Evolutionary conservation across 768 basidiomycete genomes (phyloP).

Genomic region (Rhodotorula diobovata): DNA sequence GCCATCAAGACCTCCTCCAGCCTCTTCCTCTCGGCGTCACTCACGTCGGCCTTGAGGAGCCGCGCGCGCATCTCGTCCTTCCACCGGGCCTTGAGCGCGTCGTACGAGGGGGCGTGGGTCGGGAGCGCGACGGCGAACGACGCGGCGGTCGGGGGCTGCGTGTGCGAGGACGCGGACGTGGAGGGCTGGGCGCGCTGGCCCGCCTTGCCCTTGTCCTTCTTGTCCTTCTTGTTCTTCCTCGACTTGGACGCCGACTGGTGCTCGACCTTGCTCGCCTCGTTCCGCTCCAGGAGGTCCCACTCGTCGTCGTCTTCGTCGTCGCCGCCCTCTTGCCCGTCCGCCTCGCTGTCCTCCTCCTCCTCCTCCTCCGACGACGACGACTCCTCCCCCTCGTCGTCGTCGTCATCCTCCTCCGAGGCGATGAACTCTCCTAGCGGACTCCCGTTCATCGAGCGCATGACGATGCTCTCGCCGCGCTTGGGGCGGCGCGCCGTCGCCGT

Average conservation of each 20-base stretch:
- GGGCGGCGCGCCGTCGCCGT: slow-evolving; percentile 8
- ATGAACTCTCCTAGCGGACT: slow-evolving; percentile 26
- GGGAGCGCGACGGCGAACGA: slow-evolving; percentile 2
- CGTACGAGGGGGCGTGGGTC: not conserved
- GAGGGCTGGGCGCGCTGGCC: no score
- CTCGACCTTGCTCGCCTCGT: slow-evolving; percentile 10
- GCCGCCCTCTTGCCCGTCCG: no score
- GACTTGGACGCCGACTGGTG: slow-evolving; percentile 1
- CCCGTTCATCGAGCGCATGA: slow-evolving; percentile 18
- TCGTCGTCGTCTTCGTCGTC: slow-evolving; percentile 1
- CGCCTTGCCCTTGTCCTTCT: not conserved
- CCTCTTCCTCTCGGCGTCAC: not conserved
- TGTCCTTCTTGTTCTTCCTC: not conserved
- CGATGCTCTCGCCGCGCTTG: slow-evolving; percentile 23
- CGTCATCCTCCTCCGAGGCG: slow-evolving; percentile 14
- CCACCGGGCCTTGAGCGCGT: not conserved
- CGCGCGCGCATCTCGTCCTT: not conserved
- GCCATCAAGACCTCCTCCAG: slow-evolving; percentile 1
- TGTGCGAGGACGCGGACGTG: not conserved
- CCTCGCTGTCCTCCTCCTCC: not conserved
- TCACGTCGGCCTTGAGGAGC: not conserved
- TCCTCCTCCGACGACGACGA: not conserved
- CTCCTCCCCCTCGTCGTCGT: slow-evolving; percentile 10
- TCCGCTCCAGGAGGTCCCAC: not conserved
- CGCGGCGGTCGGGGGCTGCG: not conserved